phyloP scores from a whole-genome alignment of 495 filamentous ascomycete genomes.

The Chaetomium tenue region DNA sequence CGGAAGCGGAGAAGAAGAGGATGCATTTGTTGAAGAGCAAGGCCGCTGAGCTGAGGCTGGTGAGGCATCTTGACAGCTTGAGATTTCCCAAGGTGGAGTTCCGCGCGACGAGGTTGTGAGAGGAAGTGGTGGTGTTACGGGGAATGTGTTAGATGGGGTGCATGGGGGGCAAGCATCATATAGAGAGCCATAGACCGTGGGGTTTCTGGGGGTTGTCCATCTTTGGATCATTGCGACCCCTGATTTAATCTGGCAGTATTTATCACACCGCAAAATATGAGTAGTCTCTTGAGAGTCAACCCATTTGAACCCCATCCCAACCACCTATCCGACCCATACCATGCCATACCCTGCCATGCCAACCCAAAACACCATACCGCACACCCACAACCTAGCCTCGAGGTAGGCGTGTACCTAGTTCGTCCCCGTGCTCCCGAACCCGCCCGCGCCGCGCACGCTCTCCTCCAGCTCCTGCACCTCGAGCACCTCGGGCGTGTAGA shows the following conservation, averaged over 20 bases:
- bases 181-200: constrained; percentile 16
- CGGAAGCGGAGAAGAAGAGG: constrained; percentile 56
- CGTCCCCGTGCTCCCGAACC: constrained; percentile 87
- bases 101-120: constrained; percentile 52
- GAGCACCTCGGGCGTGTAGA: constrained; percentile 83
- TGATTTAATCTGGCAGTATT: background rate
- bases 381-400: background rate
- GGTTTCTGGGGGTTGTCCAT: background rate
- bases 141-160: background rate
- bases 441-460: constrained; percentile 84
- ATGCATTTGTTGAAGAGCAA: constrained; percentile 66
- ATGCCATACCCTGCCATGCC: background rate
- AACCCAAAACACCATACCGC: background rate
- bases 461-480: constrained; percentile 87
- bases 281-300: background rate
- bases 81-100: constrained; percentile 60
- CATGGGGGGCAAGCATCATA: background rate
- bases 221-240: background rate
- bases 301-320: background rate
- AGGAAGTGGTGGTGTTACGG: background rate
- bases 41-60: constrained; percentile 77
- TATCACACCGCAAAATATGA: background rate
- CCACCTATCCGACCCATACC: background rate
- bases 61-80: constrained; percentile 66
- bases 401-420: too few species aligned